Evolutionary conservation across 75 land plant genomes (phyloP), one percentile per base, ranked within the genome.

Genomic region (Cupressus sempervirens): DNA sequence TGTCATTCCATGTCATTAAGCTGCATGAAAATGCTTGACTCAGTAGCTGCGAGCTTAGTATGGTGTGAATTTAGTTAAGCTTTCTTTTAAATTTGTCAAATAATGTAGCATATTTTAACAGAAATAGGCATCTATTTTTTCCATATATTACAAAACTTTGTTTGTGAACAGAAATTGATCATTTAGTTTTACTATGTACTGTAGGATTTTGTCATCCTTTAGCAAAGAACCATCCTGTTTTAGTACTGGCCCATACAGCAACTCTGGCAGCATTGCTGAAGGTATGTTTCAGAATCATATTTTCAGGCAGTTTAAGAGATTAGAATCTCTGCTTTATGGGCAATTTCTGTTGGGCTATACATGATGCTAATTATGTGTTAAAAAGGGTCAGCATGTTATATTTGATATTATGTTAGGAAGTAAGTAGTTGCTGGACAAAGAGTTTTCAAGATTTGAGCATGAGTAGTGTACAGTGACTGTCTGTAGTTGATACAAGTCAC

Each of bases 201-300:
- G 87, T 79, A 88, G 89, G 89, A 29, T 88, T 88, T 67, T 88
- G 89, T 88, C 88, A 88, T 87, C 84, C 87, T n/a, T 40, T 88
- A 75, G 89, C 89, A 41, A 87, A 82, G 54, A 84, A 87, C 29
- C 88, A 88, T 87, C 89, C 89, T n/a, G 38, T 40, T 15, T 80
- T 88, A 65, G 76, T 88, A 48, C 70, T 88, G 36, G 85, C 89
- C 15, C 88, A 88, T 54, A 62, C 87, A 16, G 81, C 82, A 18
- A 88, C 82, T 56, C 52, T 88, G 65, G 79, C 85, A 54, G 88
- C 76, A 41, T 73, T 85, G 88, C 80, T 88, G 13, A 86, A 86
- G 89, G 89, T 88, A 85, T 34, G 29, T 38, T 85, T 29, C 14
- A 45, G 16, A 62, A 36, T 29, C n/a, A 9, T 13, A 52, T 82